These are phyloP conservation scores for Massariosphaeria phaeospora DNA, from an alignment of 495 filamentous ascomycete species.

Conservation along the genomic window DNA sequence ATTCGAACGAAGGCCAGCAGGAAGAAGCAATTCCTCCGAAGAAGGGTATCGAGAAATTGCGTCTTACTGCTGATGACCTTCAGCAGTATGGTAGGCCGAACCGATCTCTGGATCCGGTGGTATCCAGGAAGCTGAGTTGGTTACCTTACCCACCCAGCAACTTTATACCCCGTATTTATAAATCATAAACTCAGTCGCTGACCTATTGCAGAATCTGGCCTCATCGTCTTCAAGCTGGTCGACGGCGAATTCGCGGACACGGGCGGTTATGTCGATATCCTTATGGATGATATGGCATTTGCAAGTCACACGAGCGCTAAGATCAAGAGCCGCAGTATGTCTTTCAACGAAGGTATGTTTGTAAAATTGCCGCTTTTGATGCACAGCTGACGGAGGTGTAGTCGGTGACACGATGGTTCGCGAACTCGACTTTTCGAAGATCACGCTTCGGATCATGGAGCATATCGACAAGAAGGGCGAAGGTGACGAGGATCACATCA, in stretches of 20 bases:
- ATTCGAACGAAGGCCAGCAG: conserved; percentile 51
- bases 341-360: conserved; percentile 70
- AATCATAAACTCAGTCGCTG: neutral
- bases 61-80: conserved; percentile 72
- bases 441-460: conserved; percentile 79
- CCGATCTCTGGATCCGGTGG: neutral
- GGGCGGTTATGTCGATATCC: conserved; percentile 74
- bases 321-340: conserved; percentile 58
- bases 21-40: conserved; percentile 44
- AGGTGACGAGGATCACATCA: conserved; percentile 60
- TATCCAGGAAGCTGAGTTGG: conserved; percentile 8
- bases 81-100: conserved; percentile 59
- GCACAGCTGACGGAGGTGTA: conserved; percentile 32
- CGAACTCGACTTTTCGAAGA: conserved; percentile 88
- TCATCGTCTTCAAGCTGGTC: conserved; percentile 91
- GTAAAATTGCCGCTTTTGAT: neutral
- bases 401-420: conserved; percentile 92
- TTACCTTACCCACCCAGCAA: neutral
- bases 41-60: conserved; percentile 67
- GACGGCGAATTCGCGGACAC: conserved; percentile 74
- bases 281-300: conserved; percentile 93
- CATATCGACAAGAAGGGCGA: conserved; percentile 69
- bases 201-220: conserved; percentile 50
- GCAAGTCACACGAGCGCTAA: conserved; percentile 78
- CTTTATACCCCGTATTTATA: conserved; percentile 1